Evolutionary conservation across 2,329 filamentous ascomycete species (phyloP).

Genomic region (Hawksworthiomyces lignivorus): DNA sequence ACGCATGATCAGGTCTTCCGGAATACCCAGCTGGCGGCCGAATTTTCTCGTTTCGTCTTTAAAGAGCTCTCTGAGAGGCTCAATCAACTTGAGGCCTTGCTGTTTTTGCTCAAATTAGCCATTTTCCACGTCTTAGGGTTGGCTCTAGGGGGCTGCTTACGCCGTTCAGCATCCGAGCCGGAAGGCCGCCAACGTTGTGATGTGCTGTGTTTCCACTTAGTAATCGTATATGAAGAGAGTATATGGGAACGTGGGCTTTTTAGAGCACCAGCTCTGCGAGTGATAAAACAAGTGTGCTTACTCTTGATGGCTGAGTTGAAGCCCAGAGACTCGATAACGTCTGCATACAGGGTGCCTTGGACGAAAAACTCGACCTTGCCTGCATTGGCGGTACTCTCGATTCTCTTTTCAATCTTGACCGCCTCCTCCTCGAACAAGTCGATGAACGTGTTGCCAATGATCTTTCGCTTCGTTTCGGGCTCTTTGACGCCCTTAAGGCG

Average conservation of each 20-base stretch:
- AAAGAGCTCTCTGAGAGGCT: slow-evolving; percentile 73
- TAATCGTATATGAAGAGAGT: background rate
- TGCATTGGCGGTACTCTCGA: slow-evolving; percentile 56
- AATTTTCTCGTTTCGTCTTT: slow-evolving; percentile 65
- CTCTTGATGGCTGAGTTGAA: slow-evolving; percentile 45
- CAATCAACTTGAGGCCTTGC: slow-evolving; percentile 58
- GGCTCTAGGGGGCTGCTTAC: too few species aligned
- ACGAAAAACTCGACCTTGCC: slow-evolving; percentile 80
- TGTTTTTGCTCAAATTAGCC: slow-evolving; percentile 5
- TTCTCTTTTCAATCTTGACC: slow-evolving; percentile 57
- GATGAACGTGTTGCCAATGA: slow-evolving; percentile 66
- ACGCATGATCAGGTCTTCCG: slow-evolving; percentile 67
- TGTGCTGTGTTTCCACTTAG: slow-evolving; percentile 24
- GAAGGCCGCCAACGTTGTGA: slow-evolving; percentile 38
- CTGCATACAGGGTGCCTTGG: slow-evolving; percentile 55
- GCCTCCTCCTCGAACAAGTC: slow-evolving; percentile 75
- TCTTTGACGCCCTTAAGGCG: slow-evolving; percentile 67
- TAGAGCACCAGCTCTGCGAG: too few species aligned
- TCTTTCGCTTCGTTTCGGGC: slow-evolving; percentile 67
- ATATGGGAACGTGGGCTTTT: too few species aligned
- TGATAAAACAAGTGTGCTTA: too few species aligned
- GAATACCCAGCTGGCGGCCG: slow-evolving; percentile 62
- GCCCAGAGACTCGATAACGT: slow-evolving; percentile 37
- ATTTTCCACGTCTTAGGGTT: too few species aligned
- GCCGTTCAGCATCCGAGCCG: slow-evolving; percentile 27